Percentiles rank a stretch among this genome's conserved stretches.
Evolutionary conservation across 139 green algal species (phyloP).

Genomic region (Picochlorum sp.): DNA sequence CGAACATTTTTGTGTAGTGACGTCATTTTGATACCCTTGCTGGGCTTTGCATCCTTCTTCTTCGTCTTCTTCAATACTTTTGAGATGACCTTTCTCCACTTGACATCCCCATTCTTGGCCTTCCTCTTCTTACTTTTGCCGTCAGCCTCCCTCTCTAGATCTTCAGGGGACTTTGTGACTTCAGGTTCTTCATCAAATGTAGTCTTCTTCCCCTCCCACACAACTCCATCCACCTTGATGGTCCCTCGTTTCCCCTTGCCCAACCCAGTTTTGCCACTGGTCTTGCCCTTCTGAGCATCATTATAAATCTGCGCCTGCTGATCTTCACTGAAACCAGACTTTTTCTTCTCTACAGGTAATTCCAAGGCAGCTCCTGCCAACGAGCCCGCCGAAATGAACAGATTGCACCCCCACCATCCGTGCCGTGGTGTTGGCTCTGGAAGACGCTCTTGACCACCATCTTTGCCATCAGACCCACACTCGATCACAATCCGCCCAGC

Average conservation of each 20-base stretch:
- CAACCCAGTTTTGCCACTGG: slow-evolving; percentile 35
- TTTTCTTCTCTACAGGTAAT: slow-evolving; percentile 1
- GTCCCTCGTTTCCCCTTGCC: slow-evolving; percentile 21
- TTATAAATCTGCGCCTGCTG: slow-evolving; percentile 35
- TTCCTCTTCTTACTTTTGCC: not conserved
- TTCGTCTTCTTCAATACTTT: slow-evolving; percentile 12
- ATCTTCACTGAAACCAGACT: slow-evolving; percentile 58
- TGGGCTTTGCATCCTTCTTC: slow-evolving; percentile 19
- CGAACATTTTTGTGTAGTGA: slow-evolving; percentile 8
- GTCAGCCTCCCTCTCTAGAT: not conserved
- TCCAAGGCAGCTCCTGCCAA: slow-evolving; percentile 49
- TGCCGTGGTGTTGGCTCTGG: slow-evolving; percentile 19
- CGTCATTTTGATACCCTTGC: slow-evolving; percentile 25
- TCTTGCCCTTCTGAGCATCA: slow-evolving; percentile 36
- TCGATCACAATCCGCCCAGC: not conserved
- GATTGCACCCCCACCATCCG: slow-evolving; percentile 69
- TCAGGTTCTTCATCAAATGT: slow-evolving; percentile 45
- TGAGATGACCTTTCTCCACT: slow-evolving; percentile 36
- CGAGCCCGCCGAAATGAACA: slow-evolving; percentile 49
- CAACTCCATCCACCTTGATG: slow-evolving; percentile 42
- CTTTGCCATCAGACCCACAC: not conserved
- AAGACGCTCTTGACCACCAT: slow-evolving; percentile 4
- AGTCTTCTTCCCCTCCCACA: slow-evolving; percentile 63
- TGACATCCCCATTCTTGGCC: slow-evolving; percentile 14
- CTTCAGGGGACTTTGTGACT: slow-evolving; percentile 8